Base-by-base conservation (phyloP, 2,329 filamentous ascomycete species). In the Emmonsiellopsis sp. region DNA sequence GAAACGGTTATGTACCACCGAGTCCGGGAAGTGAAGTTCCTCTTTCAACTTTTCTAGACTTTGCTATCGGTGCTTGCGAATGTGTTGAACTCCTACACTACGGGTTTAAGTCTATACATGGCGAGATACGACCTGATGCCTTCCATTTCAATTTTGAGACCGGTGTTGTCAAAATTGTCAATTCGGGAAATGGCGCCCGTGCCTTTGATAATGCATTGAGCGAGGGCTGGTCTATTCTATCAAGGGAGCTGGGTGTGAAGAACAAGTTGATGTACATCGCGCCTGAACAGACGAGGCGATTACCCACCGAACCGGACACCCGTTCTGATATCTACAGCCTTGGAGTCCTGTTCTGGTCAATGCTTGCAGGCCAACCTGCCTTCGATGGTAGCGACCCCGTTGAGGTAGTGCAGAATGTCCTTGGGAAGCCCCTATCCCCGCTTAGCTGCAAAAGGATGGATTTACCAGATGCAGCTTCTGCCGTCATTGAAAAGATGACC, bases 271-370 rank as follows among this genome's bases (percentile, higher is more conserved):
- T 91, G 50, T 96, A 89, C 65, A 94, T 96, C 65, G 92, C 90
- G 46, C 91, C 92, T 0, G 92, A 97, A 66, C 92, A 96, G 73
- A 96, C 92, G 2, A 92, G 92, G 11, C 84, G 92, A 17, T 86
- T 96, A 80, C 88, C 90, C 2, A 89, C 88, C 3, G 91, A 96
- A 67, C 92, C 92, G 1, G 92, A 96, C 69, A 88, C 82, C 43
- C 82, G 92, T 42, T 96, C 92, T 13, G 92, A 97, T 68, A 94
- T 96, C 34, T 96, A 96, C 72, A 91, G 88, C 0, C 74, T 96
- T 1, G 92, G 92, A 3, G 84, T 96, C 40, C 70, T 96, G 1
- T 92, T 96, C 67, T 96, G 89, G 86, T 88, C 82, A 7, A 80
- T 94, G 63, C 74, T 95, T 45, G 87, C 88, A 1, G 88, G 90